Evolutionary conservation across 2,329 filamentous ascomycete species (phyloP).

Genomic region (Coniella vitis): DNA sequence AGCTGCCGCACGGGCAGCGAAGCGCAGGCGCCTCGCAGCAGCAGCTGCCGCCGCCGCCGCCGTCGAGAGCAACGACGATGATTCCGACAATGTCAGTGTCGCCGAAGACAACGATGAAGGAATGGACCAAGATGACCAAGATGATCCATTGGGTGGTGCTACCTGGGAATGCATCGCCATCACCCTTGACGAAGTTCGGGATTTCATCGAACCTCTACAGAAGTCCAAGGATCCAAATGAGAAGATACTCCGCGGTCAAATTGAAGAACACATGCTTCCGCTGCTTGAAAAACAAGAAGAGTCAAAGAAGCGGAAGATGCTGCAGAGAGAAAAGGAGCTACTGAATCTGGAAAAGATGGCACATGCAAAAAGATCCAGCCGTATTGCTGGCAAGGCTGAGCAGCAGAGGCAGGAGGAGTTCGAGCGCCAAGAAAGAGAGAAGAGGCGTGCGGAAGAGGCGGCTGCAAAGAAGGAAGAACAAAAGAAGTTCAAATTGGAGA

Average conservation of each 20-base stretch:
- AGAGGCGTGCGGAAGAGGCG: slow-evolving; percentile 55
- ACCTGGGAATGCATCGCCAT: slow-evolving; percentile 91
- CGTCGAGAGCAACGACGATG: slow-evolving; percentile 21
- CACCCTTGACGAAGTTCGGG: slow-evolving; percentile 67
- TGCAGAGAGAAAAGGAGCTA: slow-evolving; percentile 68
- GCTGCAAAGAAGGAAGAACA: slow-evolving; percentile 63
- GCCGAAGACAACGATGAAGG: slow-evolving; percentile 23
- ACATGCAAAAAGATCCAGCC: slow-evolving; percentile 88
- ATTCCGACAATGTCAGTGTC: slow-evolving; percentile 30
- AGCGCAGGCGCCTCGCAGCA: slow-evolving; percentile 58
- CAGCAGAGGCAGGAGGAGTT: slow-evolving; percentile 69
- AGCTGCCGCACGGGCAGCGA: slow-evolving; percentile 59
- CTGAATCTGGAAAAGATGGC: slow-evolving; percentile 78
- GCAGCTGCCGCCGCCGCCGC: slow-evolving; percentile 31
- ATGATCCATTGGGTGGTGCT: slow-evolving; percentile 63
- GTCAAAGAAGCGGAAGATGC: slow-evolving; percentile 62
- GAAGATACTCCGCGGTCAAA: slow-evolving; percentile 63
- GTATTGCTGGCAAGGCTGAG: slow-evolving; percentile 76
- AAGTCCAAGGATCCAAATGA: slow-evolving; percentile 81
- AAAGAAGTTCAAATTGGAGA: slow-evolving; percentile 51
- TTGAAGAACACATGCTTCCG: slow-evolving; percentile 75
- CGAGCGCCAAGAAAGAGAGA: slow-evolving; percentile 62
- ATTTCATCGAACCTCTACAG: slow-evolving; percentile 62
- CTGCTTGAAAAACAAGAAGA: slow-evolving; percentile 75
- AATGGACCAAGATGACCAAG: slow-evolving; percentile 16